Conservation (phyloP, 805 yeast genomes). For the Metschnikowia cerradonensis region DNA sequence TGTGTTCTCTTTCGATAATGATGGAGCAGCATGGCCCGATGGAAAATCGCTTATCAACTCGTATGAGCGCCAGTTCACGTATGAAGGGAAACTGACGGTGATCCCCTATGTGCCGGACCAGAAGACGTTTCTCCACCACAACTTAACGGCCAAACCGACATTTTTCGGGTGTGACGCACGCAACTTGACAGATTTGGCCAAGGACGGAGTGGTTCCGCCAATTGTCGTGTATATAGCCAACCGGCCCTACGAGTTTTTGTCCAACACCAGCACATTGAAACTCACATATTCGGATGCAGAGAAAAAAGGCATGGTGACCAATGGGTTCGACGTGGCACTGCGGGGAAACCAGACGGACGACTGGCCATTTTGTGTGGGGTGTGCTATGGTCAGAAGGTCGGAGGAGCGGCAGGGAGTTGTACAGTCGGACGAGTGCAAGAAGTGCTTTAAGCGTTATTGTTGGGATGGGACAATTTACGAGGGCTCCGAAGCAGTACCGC, state of each 20-base stretch:
- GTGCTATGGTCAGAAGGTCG: slow-evolving; percentile 27
- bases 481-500: slow-evolving; percentile 18
- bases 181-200: slow-evolving; percentile 53
- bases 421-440: slow-evolving; percentile 24
- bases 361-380: slow-evolving; percentile 27
- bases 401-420: slow-evolving; percentile 21
- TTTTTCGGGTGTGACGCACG: slow-evolving; percentile 79
- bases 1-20: slow-evolving; percentile 36
- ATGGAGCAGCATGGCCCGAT: slow-evolving; percentile 30
- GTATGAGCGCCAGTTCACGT: slow-evolving; percentile 32
- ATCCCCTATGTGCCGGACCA: slow-evolving; percentile 81
- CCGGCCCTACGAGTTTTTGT: slow-evolving; percentile 55
- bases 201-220: slow-evolving; percentile 53
- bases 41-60: slow-evolving; percentile 31
- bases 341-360: slow-evolving; percentile 9
- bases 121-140: slow-evolving; percentile 52
- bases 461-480: slow-evolving; percentile 24
- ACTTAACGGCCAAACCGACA: slow-evolving; percentile 64
- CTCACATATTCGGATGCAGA: slow-evolving; percentile 58
- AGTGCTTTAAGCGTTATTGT: slow-evolving; percentile 24
- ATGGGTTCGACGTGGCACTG: slow-evolving; percentile 71
- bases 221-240: slow-evolving; percentile 76
- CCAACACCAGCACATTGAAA: slow-evolving; percentile 73
- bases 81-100: slow-evolving; percentile 53
- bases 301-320: slow-evolving; percentile 55